Evolutionary conservation across 1,139 yeast genomes (phyloP), one percentile per base, ranked within the genome.

Genomic region (Torulaspora globosa): DNA sequence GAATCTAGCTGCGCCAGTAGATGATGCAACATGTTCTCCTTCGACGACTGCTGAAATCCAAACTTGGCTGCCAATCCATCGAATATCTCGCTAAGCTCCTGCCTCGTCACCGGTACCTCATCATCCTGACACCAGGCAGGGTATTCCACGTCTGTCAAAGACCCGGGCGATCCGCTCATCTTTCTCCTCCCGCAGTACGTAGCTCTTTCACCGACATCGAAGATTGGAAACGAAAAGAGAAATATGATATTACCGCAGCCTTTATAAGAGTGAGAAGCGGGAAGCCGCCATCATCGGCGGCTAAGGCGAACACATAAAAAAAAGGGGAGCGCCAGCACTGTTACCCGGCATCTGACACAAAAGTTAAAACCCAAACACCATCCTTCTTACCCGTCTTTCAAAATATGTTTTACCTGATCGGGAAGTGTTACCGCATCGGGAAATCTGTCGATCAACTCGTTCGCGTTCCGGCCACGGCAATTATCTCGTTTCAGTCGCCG

Each of bases 1-100:
- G 89, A 82, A 57, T 84, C 90, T 47, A 84, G 66, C 52, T 82
- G 71, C 19, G 77, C 68, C 72, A 84, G 60, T 21, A 82, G 67
- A 58, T 79, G 80, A 53, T 81, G 85, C 63, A 70, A 79, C 80
- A 83, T 81, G 58, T 84, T 84, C 46, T 73, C 74, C 44, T 80
- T 72, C 46, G 76, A 81, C 50, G 82, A 84, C 43, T 65, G 61
- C 56, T 84, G 90, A 56, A 82, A 83, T 0, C 88, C 88, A 67
- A 82, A 82, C n/a, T 76, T 72, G n/a, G 69, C 66, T 0, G 74
- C 67, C 36, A 82, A 57, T 45, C 73, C 75, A 31, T 73, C 68
- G 56, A 82, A 80, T 7, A 81, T 72, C 1, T 71, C 71, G 55
- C 78, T 80, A 35, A 86, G 80, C 36, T 79, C 79, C 43, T 69